Evolutionary conservation across 257 asterid species (phyloP).

Genomic region (Avicennia marina): DNA sequence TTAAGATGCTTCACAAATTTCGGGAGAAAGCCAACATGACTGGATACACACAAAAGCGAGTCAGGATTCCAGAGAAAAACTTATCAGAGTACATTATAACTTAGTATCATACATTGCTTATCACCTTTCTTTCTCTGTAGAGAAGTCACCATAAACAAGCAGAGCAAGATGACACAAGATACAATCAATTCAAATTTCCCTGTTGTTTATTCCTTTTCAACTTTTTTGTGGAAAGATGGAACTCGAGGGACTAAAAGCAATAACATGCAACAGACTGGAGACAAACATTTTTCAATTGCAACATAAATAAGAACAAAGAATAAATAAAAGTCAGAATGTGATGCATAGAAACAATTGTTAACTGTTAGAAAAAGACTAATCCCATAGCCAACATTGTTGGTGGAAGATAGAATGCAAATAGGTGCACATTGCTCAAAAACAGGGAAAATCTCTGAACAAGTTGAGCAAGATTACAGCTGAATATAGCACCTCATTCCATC

Average conservation of each 20-base stretch:
- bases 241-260: slow-evolving; percentile 2
- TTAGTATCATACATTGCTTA: neutral
- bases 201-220: neutral
- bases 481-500: slow-evolving; percentile 73
- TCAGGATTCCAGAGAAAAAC: slow-evolving; percentile 19
- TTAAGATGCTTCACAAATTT: slow-evolving; percentile 62
- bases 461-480: slow-evolving; percentile 11
- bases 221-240: slow-evolving; percentile 3
- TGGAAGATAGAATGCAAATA: neutral
- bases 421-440: neutral
- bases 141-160: neutral
- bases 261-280: slow-evolving; percentile 6
- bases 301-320: neutral
- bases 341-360: neutral
- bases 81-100: slow-evolving; percentile 4
- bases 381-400: neutral
- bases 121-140: neutral
- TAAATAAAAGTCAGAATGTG: slow-evolving; percentile 1
- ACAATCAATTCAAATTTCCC: neutral
- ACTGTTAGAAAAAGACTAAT: neutral
- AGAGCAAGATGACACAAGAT: neutral
- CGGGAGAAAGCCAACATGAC: slow-evolving; percentile 87
- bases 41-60: slow-evolving; percentile 26
- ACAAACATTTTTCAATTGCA: neutral
- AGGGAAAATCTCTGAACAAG: neutral